Percentiles rank a stretch among this genome's conserved stretches.
Evolutionary conservation across 768 basidiomycete species (phyloP).

Genomic region (Trametes maxima): DNA sequence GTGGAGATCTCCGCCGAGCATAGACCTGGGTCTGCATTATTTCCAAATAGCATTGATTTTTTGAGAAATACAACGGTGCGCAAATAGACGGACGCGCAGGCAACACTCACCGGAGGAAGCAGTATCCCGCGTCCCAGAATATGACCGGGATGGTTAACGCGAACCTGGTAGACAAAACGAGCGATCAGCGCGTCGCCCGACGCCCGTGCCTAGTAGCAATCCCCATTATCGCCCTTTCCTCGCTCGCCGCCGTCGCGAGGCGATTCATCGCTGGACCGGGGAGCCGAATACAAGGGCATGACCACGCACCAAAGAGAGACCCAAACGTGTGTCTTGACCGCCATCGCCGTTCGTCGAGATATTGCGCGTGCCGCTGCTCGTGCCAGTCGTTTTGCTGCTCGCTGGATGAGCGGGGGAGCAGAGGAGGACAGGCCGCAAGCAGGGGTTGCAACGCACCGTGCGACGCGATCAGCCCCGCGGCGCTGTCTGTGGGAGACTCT

Average conservation of each 20-base stretch:
- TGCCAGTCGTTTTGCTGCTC: slow-evolving; percentile 14
- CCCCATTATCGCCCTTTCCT: background rate
- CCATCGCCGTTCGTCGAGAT: slow-evolving; percentile 22
- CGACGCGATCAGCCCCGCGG: slow-evolving; percentile 11
- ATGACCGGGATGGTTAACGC: slow-evolving; percentile 64
- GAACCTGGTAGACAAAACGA: slow-evolving; percentile 48
- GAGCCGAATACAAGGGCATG: background rate
- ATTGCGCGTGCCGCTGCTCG: background rate
- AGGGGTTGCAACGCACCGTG: slow-evolving; percentile 16
- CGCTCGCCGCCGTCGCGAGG: background rate
- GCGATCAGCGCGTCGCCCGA: slow-evolving; percentile 7
- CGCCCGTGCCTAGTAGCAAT: background rate
- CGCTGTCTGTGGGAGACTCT: slow-evolving; percentile 5
- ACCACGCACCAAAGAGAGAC: slow-evolving; percentile 33
- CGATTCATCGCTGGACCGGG: background rate
- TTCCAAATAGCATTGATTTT: background rate
- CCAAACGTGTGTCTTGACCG: slow-evolving; percentile 29
- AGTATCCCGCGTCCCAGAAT: slow-evolving; percentile 81
- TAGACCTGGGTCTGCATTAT: slow-evolving; percentile 70
- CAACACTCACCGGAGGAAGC: slow-evolving; percentile 69
- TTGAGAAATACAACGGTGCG: background rate
- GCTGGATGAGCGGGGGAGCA: slow-evolving; percentile 7
- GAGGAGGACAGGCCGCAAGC: background rate
- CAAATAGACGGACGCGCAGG: background rate
- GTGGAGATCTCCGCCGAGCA: slow-evolving; percentile 85